Conservation (phyloP, 192 early-diverging fungal species). For the Geranomyces variabilis region DNA sequence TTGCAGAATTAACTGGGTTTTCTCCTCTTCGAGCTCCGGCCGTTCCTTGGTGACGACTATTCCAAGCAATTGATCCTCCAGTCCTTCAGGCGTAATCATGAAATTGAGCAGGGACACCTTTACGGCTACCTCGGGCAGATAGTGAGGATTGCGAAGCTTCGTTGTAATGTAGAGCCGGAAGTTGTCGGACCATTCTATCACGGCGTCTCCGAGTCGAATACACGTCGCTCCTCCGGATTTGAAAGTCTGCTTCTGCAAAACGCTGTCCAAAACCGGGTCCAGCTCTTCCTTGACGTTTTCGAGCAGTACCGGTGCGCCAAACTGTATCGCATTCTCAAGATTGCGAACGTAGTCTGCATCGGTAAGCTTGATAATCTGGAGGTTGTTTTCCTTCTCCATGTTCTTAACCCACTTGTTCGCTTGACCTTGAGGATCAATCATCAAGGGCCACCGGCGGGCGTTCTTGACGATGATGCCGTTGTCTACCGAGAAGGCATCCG, state of each 20-base stretch:
- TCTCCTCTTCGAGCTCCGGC: constrained; percentile 70
- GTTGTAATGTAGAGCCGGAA: constrained; percentile 70
- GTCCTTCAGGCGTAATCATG: constrained; percentile 71
- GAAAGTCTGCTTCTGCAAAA: constrained; percentile 68
- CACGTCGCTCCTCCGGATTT: constrained; percentile 63
- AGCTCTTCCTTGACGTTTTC: constrained; percentile 73
- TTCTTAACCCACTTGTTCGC: constrained; percentile 72
- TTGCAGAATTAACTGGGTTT: constrained; percentile 65
- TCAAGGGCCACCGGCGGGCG: constrained; percentile 63
- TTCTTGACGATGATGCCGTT: constrained; percentile 69
- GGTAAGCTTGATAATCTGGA: constrained; percentile 64
- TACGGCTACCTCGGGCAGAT: constrained; percentile 62
- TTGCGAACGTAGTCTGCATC: constrained; percentile 63
- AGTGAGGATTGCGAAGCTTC: constrained; percentile 68
- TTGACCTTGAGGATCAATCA: constrained; percentile 70
- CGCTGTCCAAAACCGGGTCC: constrained; percentile 63
- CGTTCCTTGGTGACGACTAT: constrained; percentile 67
- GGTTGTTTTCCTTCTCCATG: constrained; percentile 68
- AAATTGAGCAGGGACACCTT: constrained; percentile 72
- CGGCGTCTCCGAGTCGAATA: constrained; percentile 63
- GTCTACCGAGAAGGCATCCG: constrained; percentile 64
- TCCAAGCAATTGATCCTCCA: constrained; percentile 68
- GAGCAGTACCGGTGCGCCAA: constrained; percentile 62
- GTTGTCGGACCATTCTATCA: constrained; percentile 63
- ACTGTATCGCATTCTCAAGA: constrained; percentile 67